Evolutionary conservation across 148 eudicot species (phyloP).

Genomic region (Polygonum aviculare): DNA sequence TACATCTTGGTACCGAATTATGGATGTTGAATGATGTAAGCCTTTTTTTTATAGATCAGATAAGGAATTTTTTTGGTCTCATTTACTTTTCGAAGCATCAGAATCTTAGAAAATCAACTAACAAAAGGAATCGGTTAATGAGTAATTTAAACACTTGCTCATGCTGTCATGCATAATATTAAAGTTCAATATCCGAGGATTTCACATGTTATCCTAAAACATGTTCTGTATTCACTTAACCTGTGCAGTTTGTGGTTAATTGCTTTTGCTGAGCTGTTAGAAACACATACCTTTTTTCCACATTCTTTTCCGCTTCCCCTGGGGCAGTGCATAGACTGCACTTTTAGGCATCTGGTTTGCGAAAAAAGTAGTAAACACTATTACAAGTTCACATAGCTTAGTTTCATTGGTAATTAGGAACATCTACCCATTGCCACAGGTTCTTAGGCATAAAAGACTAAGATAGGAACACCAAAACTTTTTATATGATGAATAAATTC

Average conservation of each 20-base stretch:
- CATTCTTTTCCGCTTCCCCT: background rate
- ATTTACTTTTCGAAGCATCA: background rate
- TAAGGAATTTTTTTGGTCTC: background rate
- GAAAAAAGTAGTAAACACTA: background rate
- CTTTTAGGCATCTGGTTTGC: background rate
- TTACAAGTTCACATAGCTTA: background rate
- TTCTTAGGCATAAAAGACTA: slow-evolving; percentile 2
- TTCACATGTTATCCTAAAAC: background rate
- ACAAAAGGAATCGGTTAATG: background rate
- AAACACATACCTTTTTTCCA: background rate
- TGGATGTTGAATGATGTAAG: background rate
- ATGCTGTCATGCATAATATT: background rate
- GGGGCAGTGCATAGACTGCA: background rate
- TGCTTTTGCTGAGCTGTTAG: background rate
- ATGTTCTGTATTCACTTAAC: background rate
- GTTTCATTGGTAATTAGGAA: background rate
- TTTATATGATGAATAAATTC: background rate
- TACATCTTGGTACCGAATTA: too few species aligned
- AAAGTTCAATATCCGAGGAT: background rate
- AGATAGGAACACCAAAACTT: background rate
- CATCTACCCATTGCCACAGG: background rate
- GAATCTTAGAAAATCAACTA: background rate
- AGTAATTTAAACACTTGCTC: background rate
- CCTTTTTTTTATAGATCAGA: background rate
- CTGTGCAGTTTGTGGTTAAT: background rate